Evolutionary conservation across 73 alveolate genomes (phyloP).

Genomic region (Paramecium primaurelia): DNA sequence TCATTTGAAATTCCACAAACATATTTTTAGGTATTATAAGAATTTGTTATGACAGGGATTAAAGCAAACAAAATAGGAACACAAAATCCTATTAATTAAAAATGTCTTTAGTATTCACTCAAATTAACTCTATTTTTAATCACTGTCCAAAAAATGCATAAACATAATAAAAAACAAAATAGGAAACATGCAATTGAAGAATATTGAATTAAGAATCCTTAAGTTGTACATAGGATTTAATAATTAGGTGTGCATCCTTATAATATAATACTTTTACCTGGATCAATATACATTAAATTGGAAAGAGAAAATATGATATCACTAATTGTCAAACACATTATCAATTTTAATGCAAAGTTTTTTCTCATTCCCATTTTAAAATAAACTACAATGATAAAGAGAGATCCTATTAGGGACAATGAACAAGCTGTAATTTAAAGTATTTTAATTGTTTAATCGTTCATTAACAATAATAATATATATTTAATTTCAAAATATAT

Average conservation of each 20-base stretch:
- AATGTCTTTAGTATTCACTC: background rate
- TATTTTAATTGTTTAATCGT: background rate
- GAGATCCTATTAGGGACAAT: background rate
- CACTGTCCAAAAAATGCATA: slow-evolving; percentile 27
- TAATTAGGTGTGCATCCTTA: background rate
- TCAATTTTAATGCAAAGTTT: background rate
- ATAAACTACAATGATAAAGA: background rate
- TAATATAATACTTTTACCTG: background rate
- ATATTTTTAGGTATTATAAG: background rate
- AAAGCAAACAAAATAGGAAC: background rate
- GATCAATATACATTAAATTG: background rate
- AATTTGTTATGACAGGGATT: background rate
- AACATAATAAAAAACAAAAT: background rate
- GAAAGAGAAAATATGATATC: background rate
- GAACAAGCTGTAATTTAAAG: background rate
- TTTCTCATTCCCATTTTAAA: background rate
- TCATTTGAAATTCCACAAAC: slow-evolving; percentile 1
- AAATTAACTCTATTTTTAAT: background rate
- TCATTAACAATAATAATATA: background rate
- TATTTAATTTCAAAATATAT: background rate
- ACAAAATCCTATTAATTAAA: background rate
- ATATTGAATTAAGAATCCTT: background rate
- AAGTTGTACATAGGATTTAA: background rate
- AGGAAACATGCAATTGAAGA: background rate
- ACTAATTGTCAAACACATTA: background rate